phyloP scores from a whole-genome alignment of 495 filamentous ascomycete genomes.

The Daldinia decipiens region DNA sequence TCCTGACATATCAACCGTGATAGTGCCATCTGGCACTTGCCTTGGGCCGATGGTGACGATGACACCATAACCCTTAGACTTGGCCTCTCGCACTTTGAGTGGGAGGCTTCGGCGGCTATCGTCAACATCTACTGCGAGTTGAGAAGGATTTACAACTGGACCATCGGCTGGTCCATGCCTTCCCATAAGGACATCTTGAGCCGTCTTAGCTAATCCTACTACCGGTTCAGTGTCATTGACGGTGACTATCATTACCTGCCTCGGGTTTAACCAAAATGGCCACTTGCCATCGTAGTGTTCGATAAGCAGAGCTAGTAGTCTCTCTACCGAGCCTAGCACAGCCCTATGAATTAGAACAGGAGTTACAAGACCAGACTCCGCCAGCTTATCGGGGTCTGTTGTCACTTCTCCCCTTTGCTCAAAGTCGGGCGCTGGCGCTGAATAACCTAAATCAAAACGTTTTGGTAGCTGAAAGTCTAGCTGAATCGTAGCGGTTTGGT shows the following conservation, averaged over 20 bases:
- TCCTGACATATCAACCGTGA: constrained; percentile 51
- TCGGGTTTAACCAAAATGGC: constrained; percentile 93
- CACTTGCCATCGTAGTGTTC: constrained; percentile 84
- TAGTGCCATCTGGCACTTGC: constrained; percentile 51
- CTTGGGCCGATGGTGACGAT: constrained; percentile 77
- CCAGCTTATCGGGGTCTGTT: constrained; percentile 55
- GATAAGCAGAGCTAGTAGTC: constrained; percentile 86
- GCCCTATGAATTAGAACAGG: constrained; percentile 92
- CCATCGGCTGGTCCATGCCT: constrained; percentile 50
- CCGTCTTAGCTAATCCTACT: constrained; percentile 64
- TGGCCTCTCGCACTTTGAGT: constrained; percentile 79
- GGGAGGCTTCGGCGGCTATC: constrained; percentile 66
- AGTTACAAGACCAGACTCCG: constrained; percentile 64
- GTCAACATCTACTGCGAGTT: constrained; percentile 78
- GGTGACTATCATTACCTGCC: constrained; percentile 81
- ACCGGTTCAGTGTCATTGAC: constrained; percentile 73
- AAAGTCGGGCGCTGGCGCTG: constrained; percentile 76
- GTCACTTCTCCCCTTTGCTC: constrained; percentile 66
- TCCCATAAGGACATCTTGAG: constrained; percentile 57
- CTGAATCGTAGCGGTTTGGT: constrained; percentile 92
- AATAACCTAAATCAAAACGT: constrained; percentile 80
- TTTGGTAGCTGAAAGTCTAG: constrained; percentile 93
- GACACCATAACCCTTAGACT: constrained; percentile 75
- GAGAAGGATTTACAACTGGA: constrained; percentile 55
- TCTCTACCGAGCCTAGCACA: constrained; percentile 85